Conservation (phyloP, 2,329 filamentous ascomycete species). For the Aspergillus felis region DNA sequence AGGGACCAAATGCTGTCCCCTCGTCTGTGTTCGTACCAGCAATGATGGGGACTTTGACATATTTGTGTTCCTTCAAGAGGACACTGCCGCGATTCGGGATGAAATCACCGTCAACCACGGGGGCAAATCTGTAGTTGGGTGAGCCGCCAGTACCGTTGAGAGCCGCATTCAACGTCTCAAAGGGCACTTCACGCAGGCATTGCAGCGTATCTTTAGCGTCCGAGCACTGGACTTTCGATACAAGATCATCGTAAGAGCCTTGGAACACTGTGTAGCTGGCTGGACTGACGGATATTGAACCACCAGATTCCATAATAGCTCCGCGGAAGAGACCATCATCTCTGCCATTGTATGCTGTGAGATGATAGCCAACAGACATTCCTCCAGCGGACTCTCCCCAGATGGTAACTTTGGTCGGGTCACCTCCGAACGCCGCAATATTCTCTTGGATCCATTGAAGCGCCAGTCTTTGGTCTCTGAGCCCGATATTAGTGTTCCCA, state of each 20-base stretch:
- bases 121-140: conserved; percentile 34
- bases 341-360: conserved; percentile 52
- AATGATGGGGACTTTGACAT: conserved; percentile 62
- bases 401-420: conserved; percentile 35
- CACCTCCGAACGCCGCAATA: conserved; percentile 33
- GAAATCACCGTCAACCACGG: conserved; percentile 55
- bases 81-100: conserved; percentile 50
- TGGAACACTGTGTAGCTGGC: conserved; percentile 36
- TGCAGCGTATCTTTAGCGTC: conserved; percentile 54
- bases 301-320: conserved; percentile 50
- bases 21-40: conserved; percentile 64
- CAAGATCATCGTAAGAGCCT: conserved; percentile 59
- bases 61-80: conserved; percentile 55
- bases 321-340: conserved; percentile 53
- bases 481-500: conserved; percentile 56
- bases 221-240: conserved; percentile 57
- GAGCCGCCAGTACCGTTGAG: conserved; percentile 44
- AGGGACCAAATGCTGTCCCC: conserved; percentile 54
- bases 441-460: conserved; percentile 38
- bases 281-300: conserved; percentile 46
- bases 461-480: conserved; percentile 35
- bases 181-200: conserved; percentile 62
- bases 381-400: conserved; percentile 59
- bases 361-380: conserved; percentile 48
- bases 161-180: conserved; percentile 53